A percentile compares a stretch with the other conserved stretches of the same genome.
Evolutionary conservation across 192 early-diverging fungal genomes (phyloP).

Genomic region (Coemansia sp.): DNA sequence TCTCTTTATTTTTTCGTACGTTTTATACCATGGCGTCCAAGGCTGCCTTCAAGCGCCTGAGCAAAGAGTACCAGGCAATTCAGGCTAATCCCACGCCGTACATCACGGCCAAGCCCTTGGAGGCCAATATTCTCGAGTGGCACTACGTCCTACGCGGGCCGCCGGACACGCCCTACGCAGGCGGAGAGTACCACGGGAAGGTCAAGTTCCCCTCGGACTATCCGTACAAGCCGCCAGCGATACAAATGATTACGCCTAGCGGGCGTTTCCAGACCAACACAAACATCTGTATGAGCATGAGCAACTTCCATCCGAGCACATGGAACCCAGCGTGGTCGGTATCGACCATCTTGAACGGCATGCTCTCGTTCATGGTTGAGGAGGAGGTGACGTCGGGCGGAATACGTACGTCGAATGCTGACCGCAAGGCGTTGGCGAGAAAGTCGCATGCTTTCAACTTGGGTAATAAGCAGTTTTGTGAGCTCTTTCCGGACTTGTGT

Average conservation of each 20-base stretch:
- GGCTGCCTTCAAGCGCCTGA: conserved; percentile 74
- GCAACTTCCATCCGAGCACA: conserved; percentile 89
- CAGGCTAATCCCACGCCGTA: conserved; percentile 85
- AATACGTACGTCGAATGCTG: conserved; percentile 76
- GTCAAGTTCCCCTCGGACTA: conserved; percentile 95
- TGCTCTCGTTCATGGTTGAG: conserved; percentile 95
- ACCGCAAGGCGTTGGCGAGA: conserved; percentile 77
- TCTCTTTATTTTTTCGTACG: too few species aligned
- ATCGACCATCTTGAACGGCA: conserved; percentile 92
- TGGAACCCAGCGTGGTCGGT: conserved; percentile 99
- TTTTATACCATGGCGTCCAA: conserved; percentile 79
- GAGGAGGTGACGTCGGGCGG: conserved; percentile 96
- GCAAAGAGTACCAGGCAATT: conserved; percentile 78
- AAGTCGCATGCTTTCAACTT: conserved; percentile 84
- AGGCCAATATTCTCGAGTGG: conserved; percentile 97
- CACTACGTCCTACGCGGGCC: conserved; percentile 98
- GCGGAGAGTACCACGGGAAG: conserved; percentile 93
- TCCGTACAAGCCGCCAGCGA: conserved; percentile 90
- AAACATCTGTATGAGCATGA: conserved; percentile 95
- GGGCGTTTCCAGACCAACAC: conserved; percentile 94
- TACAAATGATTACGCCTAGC: conserved; percentile 80
- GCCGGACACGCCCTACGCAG: conserved; percentile 90
- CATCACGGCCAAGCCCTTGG: conserved; percentile 90
- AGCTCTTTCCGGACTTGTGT: conserved; percentile 86
- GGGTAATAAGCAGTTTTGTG: conserved; percentile 73